Evolutionary conservation across 192 early-diverging fungal genomes (phyloP).

Genomic region (Coemansia asiatica): DNA sequence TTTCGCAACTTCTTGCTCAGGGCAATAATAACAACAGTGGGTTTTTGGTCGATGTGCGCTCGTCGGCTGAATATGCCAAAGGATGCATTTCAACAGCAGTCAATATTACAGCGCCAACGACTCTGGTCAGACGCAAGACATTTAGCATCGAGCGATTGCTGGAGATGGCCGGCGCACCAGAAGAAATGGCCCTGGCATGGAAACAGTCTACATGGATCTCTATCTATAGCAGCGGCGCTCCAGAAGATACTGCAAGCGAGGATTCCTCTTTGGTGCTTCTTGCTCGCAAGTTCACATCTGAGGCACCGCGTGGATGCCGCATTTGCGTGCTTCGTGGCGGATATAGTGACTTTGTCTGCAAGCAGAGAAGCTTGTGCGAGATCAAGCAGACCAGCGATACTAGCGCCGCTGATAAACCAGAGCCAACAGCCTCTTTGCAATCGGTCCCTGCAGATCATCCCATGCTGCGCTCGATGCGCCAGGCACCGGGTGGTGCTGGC

Average conservation of each 20-base stretch:
- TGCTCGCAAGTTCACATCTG: conserved; percentile 61
- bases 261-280: conserved; percentile 58
- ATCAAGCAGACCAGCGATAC: conserved; percentile 2
- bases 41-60: conserved; percentile 71
- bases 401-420: neutral
- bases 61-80: conserved; percentile 57
- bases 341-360: conserved; percentile 30
- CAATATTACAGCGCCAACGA: conserved; percentile 70
- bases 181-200: conserved; percentile 57
- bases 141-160: conserved; percentile 66
- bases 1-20: conserved; percentile 13
- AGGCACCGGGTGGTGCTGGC: conserved; percentile 40
- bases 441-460: conserved; percentile 36
- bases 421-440: conserved; percentile 1
- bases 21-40: conserved; percentile 27
- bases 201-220: conserved; percentile 60
- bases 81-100: conserved; percentile 61
- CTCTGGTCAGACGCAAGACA: conserved; percentile 66
- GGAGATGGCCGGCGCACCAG: conserved; percentile 53
- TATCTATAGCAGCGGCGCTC: conserved; percentile 64
- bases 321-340: conserved; percentile 44
- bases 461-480: conserved; percentile 49
- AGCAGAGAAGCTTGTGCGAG: conserved; percentile 22
- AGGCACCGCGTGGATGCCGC: conserved; percentile 35
- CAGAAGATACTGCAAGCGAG: conserved; percentile 51